Evolutionary conservation across 169 alveolate genomes (phyloP), one percentile per base, ranked within the genome.

Genomic region (Plasmodium relictum): DNA sequence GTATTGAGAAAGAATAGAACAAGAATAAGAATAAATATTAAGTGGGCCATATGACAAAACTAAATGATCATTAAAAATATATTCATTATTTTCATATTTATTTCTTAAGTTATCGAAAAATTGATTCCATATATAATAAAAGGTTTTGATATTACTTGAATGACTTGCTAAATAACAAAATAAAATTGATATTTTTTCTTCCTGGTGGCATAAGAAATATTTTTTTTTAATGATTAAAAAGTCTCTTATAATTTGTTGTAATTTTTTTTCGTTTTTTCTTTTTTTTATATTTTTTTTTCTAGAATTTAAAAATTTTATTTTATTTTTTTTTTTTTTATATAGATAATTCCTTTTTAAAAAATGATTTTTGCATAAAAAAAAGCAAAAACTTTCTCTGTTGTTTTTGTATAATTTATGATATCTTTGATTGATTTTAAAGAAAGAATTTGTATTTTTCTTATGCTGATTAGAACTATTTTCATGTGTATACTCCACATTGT

Each of bases 91-190:
- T 45, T 80, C 90, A 31, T 80, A 80, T 66, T 80, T 80, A 52
- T 50, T 80, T 68, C 90, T 16, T 68, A 80, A 16, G 16, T 52
- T 65, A 22, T 80, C 90, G 44, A 80, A 65, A 61, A 80, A 80
- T 48, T 80, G 85, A 31, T 80, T 80, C 90, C 90, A 80, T 37
- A 80, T 80, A 42, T 80, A 80, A 45, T 80, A 80, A 37, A 80
- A 66, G 8, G 90, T 80, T 80, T 80, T 65, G 16, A 80, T 41
- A 45, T 80, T 80, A 59, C 90, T 80, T 16, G 90, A 58, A 59
- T 80, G 90, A 12, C 90, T 80, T 52, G 66, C 68, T 62, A 80
- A 61, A 71, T 80, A 80, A 20, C 66, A 68, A 45, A 80, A 80
- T 59, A 80, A 54, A 6, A 80, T 68, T 16, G 72, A 22, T 26